A percentile compares a stretch with the other conserved stretches of the same genome.
phyloP scores from a whole-genome alignment of 495 filamentous ascomycete genomes.

The Parathielavia appendiculata region DNA sequence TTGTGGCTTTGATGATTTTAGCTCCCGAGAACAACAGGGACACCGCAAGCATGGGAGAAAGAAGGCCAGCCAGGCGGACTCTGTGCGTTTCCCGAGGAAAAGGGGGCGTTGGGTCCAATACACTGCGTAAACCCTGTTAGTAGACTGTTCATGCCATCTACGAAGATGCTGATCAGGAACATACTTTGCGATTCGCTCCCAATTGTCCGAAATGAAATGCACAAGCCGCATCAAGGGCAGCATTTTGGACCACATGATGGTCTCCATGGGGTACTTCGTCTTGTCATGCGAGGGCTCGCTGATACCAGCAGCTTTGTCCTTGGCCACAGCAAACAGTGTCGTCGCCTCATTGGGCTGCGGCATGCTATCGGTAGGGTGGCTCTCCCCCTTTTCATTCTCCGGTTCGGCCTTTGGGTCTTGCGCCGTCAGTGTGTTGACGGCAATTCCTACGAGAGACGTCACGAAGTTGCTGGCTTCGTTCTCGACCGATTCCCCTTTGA shows the following conservation, averaged over 20 bases:
- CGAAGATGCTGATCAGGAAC: neutral
- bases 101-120: neutral
- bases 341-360: neutral
- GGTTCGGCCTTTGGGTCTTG: neutral
- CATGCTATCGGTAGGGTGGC: neutral
- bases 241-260: slow-evolving; percentile 1
- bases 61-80: neutral
- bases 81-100: neutral
- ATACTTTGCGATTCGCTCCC: neutral
- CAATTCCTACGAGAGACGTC: neutral
- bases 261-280: neutral
- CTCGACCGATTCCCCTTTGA: neutral
- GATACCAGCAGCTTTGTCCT: neutral
- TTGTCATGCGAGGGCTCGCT: neutral
- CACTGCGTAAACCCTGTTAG: neutral
- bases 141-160: neutral
- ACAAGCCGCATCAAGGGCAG: neutral
- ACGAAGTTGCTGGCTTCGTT: slow-evolving; percentile 1
- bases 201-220: neutral
- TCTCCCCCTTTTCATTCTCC: neutral
- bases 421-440: neutral
- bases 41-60: neutral
- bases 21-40: neutral
- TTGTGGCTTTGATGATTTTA: neutral
- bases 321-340: neutral